Conservation (phyloP, 23 red algal genomes). For the Gracilariopsis chorda region DNA sequence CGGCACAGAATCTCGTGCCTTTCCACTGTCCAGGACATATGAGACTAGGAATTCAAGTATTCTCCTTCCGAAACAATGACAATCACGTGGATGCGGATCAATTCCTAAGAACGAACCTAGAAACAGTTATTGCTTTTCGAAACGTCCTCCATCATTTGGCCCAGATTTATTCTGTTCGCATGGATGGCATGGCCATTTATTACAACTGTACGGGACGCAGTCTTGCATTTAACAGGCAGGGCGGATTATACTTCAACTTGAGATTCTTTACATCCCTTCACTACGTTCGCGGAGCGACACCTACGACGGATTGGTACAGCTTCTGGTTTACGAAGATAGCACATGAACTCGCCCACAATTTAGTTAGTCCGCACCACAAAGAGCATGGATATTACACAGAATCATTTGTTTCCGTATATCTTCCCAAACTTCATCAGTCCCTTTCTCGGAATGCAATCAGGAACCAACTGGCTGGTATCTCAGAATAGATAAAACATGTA, state of each 20-base stretch:
- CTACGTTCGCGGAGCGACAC: background rate
- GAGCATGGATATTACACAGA: slow-evolving; percentile 67
- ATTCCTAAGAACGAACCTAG: background rate
- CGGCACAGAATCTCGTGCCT: slow-evolving; percentile 16
- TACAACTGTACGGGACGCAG: slow-evolving; percentile 7
- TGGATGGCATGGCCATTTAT: slow-evolving; percentile 35
- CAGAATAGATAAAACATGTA: no score
- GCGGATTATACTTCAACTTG: slow-evolving; percentile 54
- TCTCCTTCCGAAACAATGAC: background rate
- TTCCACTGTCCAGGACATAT: background rate
- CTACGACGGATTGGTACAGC: slow-evolving; percentile 18
- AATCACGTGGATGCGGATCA: background rate
- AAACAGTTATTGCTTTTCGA: background rate
- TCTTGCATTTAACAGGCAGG: slow-evolving; percentile 53
- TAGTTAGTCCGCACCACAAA: slow-evolving; percentile 24
- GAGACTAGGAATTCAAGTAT: slow-evolving; percentile 21
- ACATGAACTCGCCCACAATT: slow-evolving; percentile 76
- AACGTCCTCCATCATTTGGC: slow-evolving; percentile 9
- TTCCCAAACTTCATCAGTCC: background rate
- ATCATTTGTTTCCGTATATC: slow-evolving; percentile 25
- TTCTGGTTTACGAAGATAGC: slow-evolving; percentile 58
- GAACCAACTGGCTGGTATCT: no score
- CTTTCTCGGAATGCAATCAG: no score
- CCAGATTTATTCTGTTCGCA: slow-evolving; percentile 15
- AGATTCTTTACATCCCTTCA: slow-evolving; percentile 57